Base-by-base conservation (phyloP, 768 basidiomycete genomes). In the Pisolithus sp. region DNA sequence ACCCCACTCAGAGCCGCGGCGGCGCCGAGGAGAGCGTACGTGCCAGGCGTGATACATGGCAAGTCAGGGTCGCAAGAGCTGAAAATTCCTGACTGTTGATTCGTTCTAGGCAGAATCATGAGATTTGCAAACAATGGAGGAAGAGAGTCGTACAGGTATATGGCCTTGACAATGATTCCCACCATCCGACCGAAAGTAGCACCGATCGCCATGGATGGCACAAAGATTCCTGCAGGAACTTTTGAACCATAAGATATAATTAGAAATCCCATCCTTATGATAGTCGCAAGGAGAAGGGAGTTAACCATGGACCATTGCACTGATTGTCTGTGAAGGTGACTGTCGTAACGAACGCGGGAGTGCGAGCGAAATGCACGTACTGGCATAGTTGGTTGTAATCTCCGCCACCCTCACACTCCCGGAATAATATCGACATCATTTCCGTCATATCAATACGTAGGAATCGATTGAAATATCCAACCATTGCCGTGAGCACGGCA, bases 141-240 rank as follows among this genome's bases (percentile, higher is more conserved):
- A 17, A 34, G 38, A 24, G 15, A n/a, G 28, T 42, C 21, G 30
- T 87, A 57, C 94, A 76, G 77, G 66, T 95, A 85, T 69, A 96
- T 76, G 0, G 93, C 93, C 69, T 96, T 95, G 30, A 97, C 93
- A 56, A 96, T 76, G 54, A 97, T 98, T 1, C 96, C 96, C 17
- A 99, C 73, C 93, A 98, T 96, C 37, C 96, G 77, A 2, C 96
- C 96, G 62, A 98, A 98, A 0, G 91, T 88, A 4, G 96, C 96
- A 37, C 96, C 96, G 50, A 98, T 85, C 1, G 95, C 96, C 96
- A 99, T 98, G 3, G 94, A 96, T 2, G 96, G 96, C 0, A 99
- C 91, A 59, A 99, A 99, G 58, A 99, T 99, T 23, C 96, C 96
- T 10, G 90, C 90, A 1, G 96, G 96, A 0, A 99, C 96, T 67